Percentiles rank a stretch among this genome's conserved stretches.
Evolutionary conservation across 306 rosid species (phyloP).

Genomic region (Dryas octopetala): DNA sequence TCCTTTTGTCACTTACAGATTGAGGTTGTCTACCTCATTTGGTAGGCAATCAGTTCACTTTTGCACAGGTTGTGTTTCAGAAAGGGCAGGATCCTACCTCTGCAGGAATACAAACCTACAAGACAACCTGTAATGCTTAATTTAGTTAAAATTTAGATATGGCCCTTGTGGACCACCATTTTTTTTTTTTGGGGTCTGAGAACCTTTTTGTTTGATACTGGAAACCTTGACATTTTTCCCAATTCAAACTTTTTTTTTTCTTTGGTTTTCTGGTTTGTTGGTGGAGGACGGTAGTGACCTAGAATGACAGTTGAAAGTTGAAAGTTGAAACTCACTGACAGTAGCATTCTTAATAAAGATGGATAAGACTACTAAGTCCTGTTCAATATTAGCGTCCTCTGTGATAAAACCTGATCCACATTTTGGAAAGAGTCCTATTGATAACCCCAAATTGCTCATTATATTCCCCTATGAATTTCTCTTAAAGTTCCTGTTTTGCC

Average conservation of each 20-base stretch:
- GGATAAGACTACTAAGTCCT: not conserved
- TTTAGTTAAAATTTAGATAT: not conserved
- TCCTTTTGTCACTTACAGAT: not conserved
- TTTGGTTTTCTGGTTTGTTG: not conserved
- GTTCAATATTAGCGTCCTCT: too few species aligned
- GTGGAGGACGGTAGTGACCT: not conserved
- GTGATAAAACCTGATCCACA: not conserved
- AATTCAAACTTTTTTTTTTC: not conserved
- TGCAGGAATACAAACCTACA: not conserved
- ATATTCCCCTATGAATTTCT: too few species aligned
- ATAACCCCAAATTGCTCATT: too few species aligned
- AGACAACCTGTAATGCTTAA: not conserved
- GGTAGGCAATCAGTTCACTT: not conserved
- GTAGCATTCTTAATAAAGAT: not conserved
- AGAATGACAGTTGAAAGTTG: not conserved
- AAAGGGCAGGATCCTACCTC: constrained; percentile 3
- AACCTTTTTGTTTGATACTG: too few species aligned
- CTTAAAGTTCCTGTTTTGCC: too few species aligned
- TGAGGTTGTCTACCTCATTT: constrained; percentile 3
- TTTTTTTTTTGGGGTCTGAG: not conserved
- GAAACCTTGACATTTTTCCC: not conserved
- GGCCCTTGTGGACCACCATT: not conserved
- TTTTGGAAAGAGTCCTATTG: not conserved
- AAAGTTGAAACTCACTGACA: not conserved
- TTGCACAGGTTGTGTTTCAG: constrained; percentile 5